Conservation (phyloP, 352 stramenopile genomes). For the Globisporangium iwayamae region DNA sequence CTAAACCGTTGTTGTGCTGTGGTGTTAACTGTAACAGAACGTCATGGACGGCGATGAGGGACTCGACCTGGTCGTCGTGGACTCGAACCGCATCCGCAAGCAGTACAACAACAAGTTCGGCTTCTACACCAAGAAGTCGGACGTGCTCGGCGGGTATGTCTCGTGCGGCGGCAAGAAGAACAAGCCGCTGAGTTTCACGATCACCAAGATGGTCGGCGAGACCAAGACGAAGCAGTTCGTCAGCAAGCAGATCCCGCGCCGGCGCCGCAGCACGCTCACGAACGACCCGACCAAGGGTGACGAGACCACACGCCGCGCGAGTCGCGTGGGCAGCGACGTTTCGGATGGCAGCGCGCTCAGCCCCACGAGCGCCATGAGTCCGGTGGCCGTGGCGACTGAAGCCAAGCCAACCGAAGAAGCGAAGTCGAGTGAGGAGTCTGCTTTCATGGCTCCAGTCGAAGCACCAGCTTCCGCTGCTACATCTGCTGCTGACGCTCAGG, state of each 20-base stretch:
- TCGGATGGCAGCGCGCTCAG: slow-evolving; percentile 48
- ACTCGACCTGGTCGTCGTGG: slow-evolving; percentile 49
- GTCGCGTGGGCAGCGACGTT: slow-evolving; percentile 41
- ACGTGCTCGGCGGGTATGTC: slow-evolving; percentile 40
- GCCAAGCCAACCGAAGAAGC: not conserved
- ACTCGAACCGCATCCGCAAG: slow-evolving; percentile 75
- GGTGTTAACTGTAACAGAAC: slow-evolving; percentile 15
- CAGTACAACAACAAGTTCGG: slow-evolving; percentile 60
- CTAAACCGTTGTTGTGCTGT: not conserved
- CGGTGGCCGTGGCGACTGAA: not conserved
- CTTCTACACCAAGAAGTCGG: slow-evolving; percentile 43
- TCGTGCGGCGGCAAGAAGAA: slow-evolving; percentile 51
- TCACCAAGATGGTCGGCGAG: slow-evolving; percentile 29
- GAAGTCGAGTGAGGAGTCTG: not conserved
- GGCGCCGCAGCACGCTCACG: slow-evolving; percentile 33
- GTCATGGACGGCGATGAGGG: slow-evolving; percentile 41
- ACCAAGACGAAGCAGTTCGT: slow-evolving; percentile 37
- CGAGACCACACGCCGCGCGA: slow-evolving; percentile 29
- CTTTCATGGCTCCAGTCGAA: not conserved
- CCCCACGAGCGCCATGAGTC: slow-evolving; percentile 22
- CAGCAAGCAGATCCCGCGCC: slow-evolving; percentile 44
- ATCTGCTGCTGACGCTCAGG: not conserved
- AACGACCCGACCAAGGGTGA: slow-evolving; percentile 43
- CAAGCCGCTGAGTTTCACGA: slow-evolving; percentile 34
- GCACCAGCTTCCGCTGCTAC: not conserved